Conservation (phyloP, 108 stramenopile species). For the Schizochytrium sp. region DNA sequence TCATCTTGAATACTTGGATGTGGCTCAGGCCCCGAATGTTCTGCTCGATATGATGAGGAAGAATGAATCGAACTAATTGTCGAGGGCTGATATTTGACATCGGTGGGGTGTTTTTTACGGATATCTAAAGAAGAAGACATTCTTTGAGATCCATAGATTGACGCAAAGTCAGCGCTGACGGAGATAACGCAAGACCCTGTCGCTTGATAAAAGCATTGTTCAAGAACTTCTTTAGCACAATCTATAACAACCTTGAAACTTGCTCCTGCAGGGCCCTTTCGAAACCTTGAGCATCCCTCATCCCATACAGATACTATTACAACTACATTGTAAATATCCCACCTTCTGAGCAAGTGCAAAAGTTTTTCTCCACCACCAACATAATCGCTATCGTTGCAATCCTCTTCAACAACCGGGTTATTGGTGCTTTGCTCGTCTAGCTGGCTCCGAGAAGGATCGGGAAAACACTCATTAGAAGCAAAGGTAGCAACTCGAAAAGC, state of each 20-base stretch:
- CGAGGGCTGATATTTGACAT: background rate
- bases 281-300: background rate
- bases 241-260: background rate
- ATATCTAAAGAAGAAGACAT: background rate
- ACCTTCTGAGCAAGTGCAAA: slow-evolving; percentile 24
- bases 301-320: slow-evolving; percentile 17
- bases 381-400: slow-evolving; percentile 28
- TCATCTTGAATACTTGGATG: too few species aligned
- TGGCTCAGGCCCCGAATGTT: background rate
- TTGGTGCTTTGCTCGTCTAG: slow-evolving; percentile 8
- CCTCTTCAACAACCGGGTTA: slow-evolving; percentile 14
- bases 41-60: background rate
- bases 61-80: background rate
- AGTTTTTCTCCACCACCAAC: background rate
- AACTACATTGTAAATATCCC: slow-evolving; percentile 35
- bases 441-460: background rate
- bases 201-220: slow-evolving; percentile 39
- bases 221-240: slow-evolving; percentile 35
- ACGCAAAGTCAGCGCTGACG: background rate
- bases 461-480: background rate
- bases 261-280: slow-evolving; percentile 6
- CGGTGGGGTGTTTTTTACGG: background rate
- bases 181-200: background rate
- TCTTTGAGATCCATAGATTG: background rate
- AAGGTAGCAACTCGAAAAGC: background rate